phyloP scores from a whole-genome alignment of 2,329 filamentous ascomycete genomes.

The Iodosphaeria phyllophila region DNA sequence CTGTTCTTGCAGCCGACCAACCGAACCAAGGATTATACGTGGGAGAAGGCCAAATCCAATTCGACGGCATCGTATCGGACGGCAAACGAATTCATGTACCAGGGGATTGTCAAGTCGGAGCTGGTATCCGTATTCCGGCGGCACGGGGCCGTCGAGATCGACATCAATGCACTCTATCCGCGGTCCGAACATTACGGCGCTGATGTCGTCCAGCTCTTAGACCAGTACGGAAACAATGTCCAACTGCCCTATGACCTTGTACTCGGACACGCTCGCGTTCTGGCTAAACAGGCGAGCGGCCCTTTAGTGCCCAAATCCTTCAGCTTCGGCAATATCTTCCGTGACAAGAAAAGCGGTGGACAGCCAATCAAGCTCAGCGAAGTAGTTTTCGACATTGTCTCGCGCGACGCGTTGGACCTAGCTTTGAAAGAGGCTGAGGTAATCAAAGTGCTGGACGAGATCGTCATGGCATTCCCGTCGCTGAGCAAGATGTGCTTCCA shows the following conservation, averaged over 20 bases:
- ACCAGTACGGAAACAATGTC: conserved; percentile 68
- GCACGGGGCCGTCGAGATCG: conserved; percentile 73
- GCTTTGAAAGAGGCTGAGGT: conserved; percentile 85
- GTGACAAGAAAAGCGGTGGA: conserved; percentile 59
- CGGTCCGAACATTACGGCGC: conserved; percentile 61
- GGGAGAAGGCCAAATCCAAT: conserved; percentile 46
- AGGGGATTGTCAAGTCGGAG: conserved; percentile 54
- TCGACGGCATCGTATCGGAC: too few species aligned
- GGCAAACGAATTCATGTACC: conserved; percentile 56
- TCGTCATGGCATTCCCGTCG: conserved; percentile 63
- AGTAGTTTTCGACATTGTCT: conserved; percentile 94
- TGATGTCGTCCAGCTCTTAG: conserved; percentile 63
- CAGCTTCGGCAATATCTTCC: conserved; percentile 74
- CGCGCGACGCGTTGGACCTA: conserved; percentile 60
- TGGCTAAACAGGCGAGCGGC: conserved; percentile 50
- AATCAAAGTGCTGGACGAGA: conserved; percentile 86
- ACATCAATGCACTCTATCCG: conserved; percentile 62
- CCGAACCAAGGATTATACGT: conserved; percentile 64
- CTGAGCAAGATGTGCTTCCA: conserved; percentile 72
- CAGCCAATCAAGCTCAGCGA: conserved; percentile 73
- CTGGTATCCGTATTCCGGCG: conserved; percentile 65
- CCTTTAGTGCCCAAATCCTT: conserved; percentile 57
- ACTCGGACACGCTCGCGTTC: conserved; percentile 66
- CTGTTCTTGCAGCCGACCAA: conserved; percentile 59
- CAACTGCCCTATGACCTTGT: conserved; percentile 92